Conservation (phyloP, 768 basidiomycete genomes). For the Rickenella mellea region DNA sequence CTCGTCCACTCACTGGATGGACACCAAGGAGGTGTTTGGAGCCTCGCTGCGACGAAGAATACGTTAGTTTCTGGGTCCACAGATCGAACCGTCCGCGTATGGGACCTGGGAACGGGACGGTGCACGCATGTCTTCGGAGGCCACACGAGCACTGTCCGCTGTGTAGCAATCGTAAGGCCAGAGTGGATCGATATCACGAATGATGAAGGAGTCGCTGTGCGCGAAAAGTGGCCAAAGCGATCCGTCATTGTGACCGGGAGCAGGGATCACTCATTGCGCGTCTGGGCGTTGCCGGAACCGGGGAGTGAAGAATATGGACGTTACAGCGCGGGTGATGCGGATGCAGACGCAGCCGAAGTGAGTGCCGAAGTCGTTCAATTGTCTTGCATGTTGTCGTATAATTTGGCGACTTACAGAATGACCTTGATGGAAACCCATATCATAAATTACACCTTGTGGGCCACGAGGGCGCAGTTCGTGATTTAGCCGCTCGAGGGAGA, state of each 20-base stretch:
- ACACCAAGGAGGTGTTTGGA: conserved; percentile 98
- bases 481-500: conserved; percentile 85
- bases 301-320: conserved; percentile 70
- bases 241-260: conserved; percentile 69
- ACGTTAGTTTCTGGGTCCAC: conserved; percentile 88
- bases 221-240: conserved; percentile 67
- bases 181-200: conserved; percentile 72
- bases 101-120: conserved; percentile 70
- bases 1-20: conserved; percentile 70
- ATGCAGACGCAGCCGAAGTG: conserved; percentile 48
- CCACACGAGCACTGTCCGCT: conserved; percentile 93
- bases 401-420: conserved; percentile 43
- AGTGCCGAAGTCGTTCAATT: conserved; percentile 9
- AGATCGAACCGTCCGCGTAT: conserved; percentile 87
- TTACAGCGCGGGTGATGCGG: conserved; percentile 50
- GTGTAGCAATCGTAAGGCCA: conserved; percentile 92
- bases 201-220: conserved; percentile 48
- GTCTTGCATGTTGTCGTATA: conserved; percentile 1
- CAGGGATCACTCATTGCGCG: conserved; percentile 53
- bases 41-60: conserved; percentile 82
- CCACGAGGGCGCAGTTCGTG: conserved; percentile 86
- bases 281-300: conserved; percentile 59
- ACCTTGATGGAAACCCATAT: conserved; percentile 76
- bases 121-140: conserved; percentile 94
- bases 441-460: conserved; percentile 79